These are phyloP conservation scores for Sugiyamaella grinbergsii DNA, from an alignment of 1,139 yeast genomes.

Conservation along the genomic window DNA sequence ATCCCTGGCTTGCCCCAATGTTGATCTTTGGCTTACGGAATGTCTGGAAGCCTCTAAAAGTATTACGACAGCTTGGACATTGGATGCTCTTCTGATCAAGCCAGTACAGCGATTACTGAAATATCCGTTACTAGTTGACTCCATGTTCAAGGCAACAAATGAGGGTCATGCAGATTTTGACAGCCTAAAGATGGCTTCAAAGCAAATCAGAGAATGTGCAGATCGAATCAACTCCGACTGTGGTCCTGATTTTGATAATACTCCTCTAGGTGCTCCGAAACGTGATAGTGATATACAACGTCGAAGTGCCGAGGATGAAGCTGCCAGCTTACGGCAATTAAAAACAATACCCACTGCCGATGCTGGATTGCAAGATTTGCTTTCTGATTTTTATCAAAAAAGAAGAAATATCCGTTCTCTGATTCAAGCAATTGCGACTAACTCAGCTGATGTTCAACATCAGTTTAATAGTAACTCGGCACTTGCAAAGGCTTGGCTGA, in stretches of 20 bases:
- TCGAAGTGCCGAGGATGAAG: slow-evolving; percentile 25
- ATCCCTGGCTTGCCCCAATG: slow-evolving; percentile 36
- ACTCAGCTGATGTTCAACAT: slow-evolving; percentile 29
- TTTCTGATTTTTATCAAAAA: slow-evolving; percentile 30
- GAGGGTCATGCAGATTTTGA: slow-evolving; percentile 40
- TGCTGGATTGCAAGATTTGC: slow-evolving; percentile 27
- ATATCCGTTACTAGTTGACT: slow-evolving; percentile 44
- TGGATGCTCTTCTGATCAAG: slow-evolving; percentile 47
- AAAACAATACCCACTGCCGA: slow-evolving; percentile 32
- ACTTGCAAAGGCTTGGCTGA: slow-evolving; percentile 35
- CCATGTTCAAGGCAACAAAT: slow-evolving; percentile 38
- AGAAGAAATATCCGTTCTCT: slow-evolving; percentile 28
- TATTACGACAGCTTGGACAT: slow-evolving; percentile 46
- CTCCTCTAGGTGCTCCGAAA: no score
- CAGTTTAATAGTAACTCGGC: slow-evolving; percentile 33
- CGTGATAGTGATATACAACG: neutral
- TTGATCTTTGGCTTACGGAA: slow-evolving; percentile 41
- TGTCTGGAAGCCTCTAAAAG: slow-evolving; percentile 35
- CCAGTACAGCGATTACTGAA: slow-evolving; percentile 49
- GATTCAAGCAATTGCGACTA: slow-evolving; percentile 31
- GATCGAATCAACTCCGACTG: slow-evolving; percentile 37
- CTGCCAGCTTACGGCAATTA: slow-evolving; percentile 24
- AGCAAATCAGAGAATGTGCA: slow-evolving; percentile 34
- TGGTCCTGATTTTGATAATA: neutral
- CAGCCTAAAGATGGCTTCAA: slow-evolving; percentile 36